Evolutionary conservation across 257 asterid species (phyloP).

Genomic region (Haberlea rhodopensis): DNA sequence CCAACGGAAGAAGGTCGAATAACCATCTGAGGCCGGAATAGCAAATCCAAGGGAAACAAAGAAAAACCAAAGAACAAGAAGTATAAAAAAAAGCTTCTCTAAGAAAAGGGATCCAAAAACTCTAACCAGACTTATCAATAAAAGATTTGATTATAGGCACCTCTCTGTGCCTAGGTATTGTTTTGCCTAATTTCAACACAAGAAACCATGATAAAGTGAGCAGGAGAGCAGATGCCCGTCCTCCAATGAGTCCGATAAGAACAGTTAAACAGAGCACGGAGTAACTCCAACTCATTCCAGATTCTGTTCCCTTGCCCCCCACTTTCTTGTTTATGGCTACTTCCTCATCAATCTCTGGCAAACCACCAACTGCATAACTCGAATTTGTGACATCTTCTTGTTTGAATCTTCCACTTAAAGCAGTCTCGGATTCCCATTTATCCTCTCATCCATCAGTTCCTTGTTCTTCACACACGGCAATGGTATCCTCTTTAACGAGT

Average conservation of each 20-base stretch:
- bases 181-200: conserved; percentile 43
- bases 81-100: conserved; percentile 5
- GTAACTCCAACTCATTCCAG: conserved; percentile 26
- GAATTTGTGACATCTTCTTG: conserved; percentile 14
- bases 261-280: conserved; percentile 41
- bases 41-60: conserved; percentile 30
- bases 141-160: conserved; percentile 17
- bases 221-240: conserved; percentile 48
- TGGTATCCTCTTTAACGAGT: conserved; percentile 7
- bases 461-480: conserved; percentile 18
- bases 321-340: conserved; percentile 5
- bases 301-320: conserved; percentile 8
- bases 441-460: conserved; percentile 8
- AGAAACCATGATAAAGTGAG: conserved; percentile 53
- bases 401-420: conserved; percentile 18
- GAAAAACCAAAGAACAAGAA: conserved; percentile 1
- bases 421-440: conserved; percentile 4
- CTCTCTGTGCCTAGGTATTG: conserved; percentile 22
- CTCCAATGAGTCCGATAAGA: conserved; percentile 63
- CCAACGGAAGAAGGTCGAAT: conserved; percentile 28
- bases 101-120: background rate
- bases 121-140: conserved; percentile 24
- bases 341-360: conserved; percentile 24
- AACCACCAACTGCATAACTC: background rate
- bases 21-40: conserved; percentile 18